Evolutionary conservation across 805 yeast species (phyloP).

Genomic region (Cyberlindnera bimundalis): DNA sequence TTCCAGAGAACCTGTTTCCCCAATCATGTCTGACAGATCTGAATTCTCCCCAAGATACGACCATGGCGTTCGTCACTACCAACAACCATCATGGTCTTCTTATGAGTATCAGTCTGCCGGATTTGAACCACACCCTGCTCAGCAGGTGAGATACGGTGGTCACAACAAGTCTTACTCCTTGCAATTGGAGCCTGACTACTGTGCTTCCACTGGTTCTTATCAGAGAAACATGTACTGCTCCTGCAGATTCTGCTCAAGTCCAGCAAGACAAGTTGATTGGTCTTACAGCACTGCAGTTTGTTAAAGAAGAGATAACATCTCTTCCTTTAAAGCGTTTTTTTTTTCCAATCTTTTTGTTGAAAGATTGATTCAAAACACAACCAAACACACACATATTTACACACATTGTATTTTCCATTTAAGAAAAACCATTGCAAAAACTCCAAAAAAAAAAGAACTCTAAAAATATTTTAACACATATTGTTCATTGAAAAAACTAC

Average conservation of each 20-base stretch:
- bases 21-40: conserved; percentile 18
- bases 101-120: conserved; percentile 18
- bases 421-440: conserved; percentile 2
- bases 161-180: conserved; percentile 21
- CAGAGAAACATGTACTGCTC: conserved; percentile 21
- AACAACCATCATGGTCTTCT: conserved; percentile 12
- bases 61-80: conserved; percentile 4
- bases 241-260: conserved; percentile 24
- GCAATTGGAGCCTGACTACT: conserved; percentile 22
- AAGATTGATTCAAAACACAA: too few species aligned
- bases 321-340: too few species aligned
- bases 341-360: neutral
- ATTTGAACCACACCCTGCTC: conserved; percentile 11
- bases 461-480: conserved; percentile 3
- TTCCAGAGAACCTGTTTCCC: conserved; percentile 22
- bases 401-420: conserved; percentile 2
- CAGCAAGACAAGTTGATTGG: conserved; percentile 25
- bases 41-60: conserved; percentile 21
- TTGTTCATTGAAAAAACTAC: too few species aligned
- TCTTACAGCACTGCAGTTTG: conserved; percentile 9
- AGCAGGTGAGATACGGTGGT: conserved; percentile 8
- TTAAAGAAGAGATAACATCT: too few species aligned
- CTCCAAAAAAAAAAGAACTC: conserved; percentile 1
- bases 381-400: neutral
- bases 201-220: conserved; percentile 26